Evolutionary conservation across 305 asterid species (phyloP).

Genomic region (Nicotiana rustica): DNA sequence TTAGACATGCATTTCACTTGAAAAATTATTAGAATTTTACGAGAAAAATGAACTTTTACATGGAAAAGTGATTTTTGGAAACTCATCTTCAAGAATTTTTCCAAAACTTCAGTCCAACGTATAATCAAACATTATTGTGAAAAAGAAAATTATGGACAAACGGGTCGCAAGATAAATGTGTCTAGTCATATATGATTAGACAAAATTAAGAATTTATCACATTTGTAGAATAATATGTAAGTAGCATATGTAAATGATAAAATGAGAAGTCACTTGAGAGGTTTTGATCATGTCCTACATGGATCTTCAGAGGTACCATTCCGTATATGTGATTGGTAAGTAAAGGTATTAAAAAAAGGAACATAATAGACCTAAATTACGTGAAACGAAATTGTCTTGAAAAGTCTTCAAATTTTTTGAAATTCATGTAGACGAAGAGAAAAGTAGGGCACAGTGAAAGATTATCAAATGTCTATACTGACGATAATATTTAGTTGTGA

Average conservation of each 20-base stretch:
- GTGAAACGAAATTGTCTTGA: not conserved
- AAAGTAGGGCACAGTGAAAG: not conserved
- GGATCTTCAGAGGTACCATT: not conserved
- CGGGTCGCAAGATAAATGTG: no score
- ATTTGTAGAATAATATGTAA: not conserved
- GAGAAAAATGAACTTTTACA: no score
- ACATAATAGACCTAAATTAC: not conserved
- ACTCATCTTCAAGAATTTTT: no score
- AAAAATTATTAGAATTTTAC: no score
- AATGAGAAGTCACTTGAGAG: not conserved
- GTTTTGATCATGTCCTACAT: not conserved
- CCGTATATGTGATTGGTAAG: not conserved
- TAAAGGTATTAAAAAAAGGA: not conserved
- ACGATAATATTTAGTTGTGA: not conserved
- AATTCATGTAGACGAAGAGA: not conserved
- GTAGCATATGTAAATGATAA: not conserved
- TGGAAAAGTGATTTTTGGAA: no score
- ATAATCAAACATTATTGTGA: no score
- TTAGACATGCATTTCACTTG: no score
- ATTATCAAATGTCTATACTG: not conserved
- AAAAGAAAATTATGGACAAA: no score
- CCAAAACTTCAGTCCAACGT: no score
- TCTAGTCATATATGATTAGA: not conserved
- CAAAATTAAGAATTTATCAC: not conserved
- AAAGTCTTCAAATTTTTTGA: not conserved